Evolutionary conservation across 73 alveolate species (phyloP), one percentile per base, ranked within the genome.

Genomic region (Paraurostyla sp.): DNA sequence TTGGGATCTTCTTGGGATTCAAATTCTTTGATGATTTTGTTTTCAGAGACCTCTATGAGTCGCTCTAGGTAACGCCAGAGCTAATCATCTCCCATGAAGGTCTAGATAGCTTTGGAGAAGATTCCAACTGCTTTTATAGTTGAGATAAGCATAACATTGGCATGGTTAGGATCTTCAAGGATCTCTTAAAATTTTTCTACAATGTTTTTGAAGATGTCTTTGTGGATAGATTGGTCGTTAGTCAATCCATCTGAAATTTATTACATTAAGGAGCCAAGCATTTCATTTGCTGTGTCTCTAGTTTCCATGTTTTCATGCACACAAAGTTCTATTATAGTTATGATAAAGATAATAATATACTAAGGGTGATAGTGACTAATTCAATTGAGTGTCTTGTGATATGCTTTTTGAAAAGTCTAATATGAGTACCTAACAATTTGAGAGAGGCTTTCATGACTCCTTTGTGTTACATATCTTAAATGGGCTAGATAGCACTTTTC

Each of bases 121-220:
- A 93, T 92, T 0, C 97, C 97, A 22, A 93, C 96, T 46, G 89
- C 93, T 36, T 87, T 87, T 41, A 87, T 87, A 18, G 87, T 76
- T 29, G 93, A 69, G 1, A 87, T 76, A 25, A 87, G 54, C 0
- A 52, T 36, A 16, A 69, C 76, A 45, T 75, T 73, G n/a, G 57
- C n/a, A 2, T 87, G 78, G 20, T 75, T 43, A 0, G 75, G 42
- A 6, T 57, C 75, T 2, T 87, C 85, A 13, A 87, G 41, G 46
- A 87, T 87, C 18, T 52, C 65, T 35, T 76, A 36, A 36, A 87
- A 49, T 45, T 75, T 40, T 3, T 15, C 45, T 38, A 41, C 33
- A 20, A 87, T 87, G 25, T 71, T 50, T 30, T 59, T 52, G 81
- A 87, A 87, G 15, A 80, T 75, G n/a, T 87, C 93, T 29, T 32